phyloP scores from a whole-genome alignment of 371 early-diverging fungal genomes.

The Parasitella parasitica region DNA sequence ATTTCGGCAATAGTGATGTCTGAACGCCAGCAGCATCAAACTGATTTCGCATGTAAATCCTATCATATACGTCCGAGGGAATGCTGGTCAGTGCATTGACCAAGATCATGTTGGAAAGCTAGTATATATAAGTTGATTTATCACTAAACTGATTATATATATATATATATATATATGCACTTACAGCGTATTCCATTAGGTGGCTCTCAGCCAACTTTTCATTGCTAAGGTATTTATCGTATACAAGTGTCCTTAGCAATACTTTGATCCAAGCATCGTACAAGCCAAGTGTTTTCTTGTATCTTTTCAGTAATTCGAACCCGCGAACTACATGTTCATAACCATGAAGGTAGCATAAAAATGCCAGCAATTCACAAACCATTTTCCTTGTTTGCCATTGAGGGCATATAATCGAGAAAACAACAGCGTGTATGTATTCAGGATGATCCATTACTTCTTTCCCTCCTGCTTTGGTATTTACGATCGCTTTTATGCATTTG shows the following conservation, averaged over 20 bases:
- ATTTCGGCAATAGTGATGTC: conserved; percentile 53
- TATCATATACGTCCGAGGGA: conserved; percentile 65
- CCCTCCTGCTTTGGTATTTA: conserved; percentile 60
- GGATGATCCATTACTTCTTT: conserved; percentile 68
- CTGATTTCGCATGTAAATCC: conserved; percentile 77
- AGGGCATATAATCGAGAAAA: conserved; percentile 70
- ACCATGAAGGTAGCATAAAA: conserved; percentile 76
- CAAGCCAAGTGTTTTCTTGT: conserved; percentile 51
- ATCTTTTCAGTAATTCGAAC: conserved; percentile 51
- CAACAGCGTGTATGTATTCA: conserved; percentile 63
- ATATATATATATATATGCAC: background rate
- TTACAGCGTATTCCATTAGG: conserved; percentile 76
- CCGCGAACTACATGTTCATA: conserved; percentile 64
- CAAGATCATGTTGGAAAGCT: conserved; percentile 79
- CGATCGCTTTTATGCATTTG: conserved; percentile 71
- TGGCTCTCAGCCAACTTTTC: conserved; percentile 64
- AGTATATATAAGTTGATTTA: background rate
- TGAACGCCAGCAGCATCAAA: conserved; percentile 67
- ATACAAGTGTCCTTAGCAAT: conserved; percentile 64
- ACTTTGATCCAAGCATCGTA: conserved; percentile 78
- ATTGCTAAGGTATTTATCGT: conserved; percentile 47
- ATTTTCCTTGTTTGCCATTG: conserved; percentile 70
- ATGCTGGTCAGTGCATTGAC: conserved; percentile 77
- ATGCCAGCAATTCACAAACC: conserved; percentile 76
- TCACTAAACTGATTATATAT: background rate